phyloP scores from a whole-genome alignment of 2,329 filamentous ascomycete species.

The Aspergillus brasiliensis region DNA sequence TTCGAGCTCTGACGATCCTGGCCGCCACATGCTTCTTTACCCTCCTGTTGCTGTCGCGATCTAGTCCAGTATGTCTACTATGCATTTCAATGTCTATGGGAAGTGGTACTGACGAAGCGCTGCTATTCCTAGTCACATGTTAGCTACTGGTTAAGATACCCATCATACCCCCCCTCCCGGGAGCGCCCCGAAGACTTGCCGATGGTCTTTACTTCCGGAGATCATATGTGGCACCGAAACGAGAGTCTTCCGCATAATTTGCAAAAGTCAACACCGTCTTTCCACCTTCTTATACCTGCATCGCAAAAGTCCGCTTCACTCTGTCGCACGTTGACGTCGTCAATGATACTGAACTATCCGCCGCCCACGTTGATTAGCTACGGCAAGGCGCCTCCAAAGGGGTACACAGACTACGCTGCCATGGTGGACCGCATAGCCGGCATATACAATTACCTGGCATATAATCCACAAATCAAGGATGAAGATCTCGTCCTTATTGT shows the following conservation, averaged over 20 bases:
- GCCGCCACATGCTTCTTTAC: constrained; percentile 27
- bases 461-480: constrained; percentile 52
- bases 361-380: constrained; percentile 58
- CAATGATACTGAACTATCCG: constrained; percentile 62
- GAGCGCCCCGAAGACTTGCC: constrained; percentile 34
- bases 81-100: not conserved
- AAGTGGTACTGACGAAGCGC: not conserved
- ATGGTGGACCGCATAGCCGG: constrained; percentile 51
- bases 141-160: constrained; percentile 38
- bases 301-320: constrained; percentile 52
- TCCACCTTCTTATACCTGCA: constrained; percentile 60
- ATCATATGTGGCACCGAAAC: constrained; percentile 25
- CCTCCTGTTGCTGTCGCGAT: constrained; percentile 23
- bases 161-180: constrained; percentile 33
- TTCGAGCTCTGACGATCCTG: constrained; percentile 25
- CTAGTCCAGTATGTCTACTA: constrained; percentile 18
- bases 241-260: constrained; percentile 34
- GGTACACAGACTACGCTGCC: constrained; percentile 39
- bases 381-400: constrained; percentile 29
- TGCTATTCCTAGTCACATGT: constrained; percentile 22
- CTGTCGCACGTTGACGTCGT: constrained; percentile 60
- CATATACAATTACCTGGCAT: constrained; percentile 52
- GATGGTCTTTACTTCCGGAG: constrained; percentile 26
- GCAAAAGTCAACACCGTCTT: constrained; percentile 42
- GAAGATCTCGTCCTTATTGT: constrained; percentile 65